Evolutionary conservation across 352 stramenopile genomes (phyloP).

Genomic region (Phytophthora sansomeana): DNA sequence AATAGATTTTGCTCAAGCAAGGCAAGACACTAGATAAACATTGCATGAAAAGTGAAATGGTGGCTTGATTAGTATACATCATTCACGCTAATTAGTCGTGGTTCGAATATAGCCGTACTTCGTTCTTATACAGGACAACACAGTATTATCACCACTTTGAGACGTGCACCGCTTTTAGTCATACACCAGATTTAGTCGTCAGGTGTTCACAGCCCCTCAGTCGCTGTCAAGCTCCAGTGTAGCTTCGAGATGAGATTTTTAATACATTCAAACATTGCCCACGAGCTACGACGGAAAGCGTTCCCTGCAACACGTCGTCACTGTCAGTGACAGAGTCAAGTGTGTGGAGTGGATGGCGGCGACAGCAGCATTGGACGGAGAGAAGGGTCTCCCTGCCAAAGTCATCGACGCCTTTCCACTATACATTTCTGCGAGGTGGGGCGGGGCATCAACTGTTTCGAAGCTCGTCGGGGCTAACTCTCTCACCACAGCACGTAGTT

Average conservation of each 20-base stretch:
- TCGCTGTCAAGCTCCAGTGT: too few species aligned
- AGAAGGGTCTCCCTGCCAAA: constrained; percentile 6
- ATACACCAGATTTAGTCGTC: neutral
- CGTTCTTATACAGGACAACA: neutral
- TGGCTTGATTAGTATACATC: too few species aligned
- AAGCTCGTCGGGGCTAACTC: too few species aligned
- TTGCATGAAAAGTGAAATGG: too few species aligned
- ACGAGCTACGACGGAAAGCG: constrained; percentile 2
- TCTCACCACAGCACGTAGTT: neutral
- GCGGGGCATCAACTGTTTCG: too few species aligned
- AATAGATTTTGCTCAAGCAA: too few species aligned
- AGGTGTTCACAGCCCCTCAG: neutral
- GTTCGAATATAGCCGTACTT: constrained; percentile 4
- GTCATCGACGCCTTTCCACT: constrained; percentile 5
- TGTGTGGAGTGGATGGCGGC: constrained; percentile 8
- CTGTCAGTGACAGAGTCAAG: constrained; percentile 3
- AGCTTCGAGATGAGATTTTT: too few species aligned
- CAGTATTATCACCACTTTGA: constrained; percentile 5
- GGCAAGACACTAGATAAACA: too few species aligned
- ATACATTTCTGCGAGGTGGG: too few species aligned
- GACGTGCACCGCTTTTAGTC: constrained; percentile 1
- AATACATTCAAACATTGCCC: neutral
- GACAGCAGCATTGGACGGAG: neutral
- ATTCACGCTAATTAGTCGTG: constrained; percentile 10
- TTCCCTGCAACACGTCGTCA: constrained; percentile 14